Conservation (phyloP, 345 rosid genomes). For the Diplotaxis tenuifolia region DNA sequence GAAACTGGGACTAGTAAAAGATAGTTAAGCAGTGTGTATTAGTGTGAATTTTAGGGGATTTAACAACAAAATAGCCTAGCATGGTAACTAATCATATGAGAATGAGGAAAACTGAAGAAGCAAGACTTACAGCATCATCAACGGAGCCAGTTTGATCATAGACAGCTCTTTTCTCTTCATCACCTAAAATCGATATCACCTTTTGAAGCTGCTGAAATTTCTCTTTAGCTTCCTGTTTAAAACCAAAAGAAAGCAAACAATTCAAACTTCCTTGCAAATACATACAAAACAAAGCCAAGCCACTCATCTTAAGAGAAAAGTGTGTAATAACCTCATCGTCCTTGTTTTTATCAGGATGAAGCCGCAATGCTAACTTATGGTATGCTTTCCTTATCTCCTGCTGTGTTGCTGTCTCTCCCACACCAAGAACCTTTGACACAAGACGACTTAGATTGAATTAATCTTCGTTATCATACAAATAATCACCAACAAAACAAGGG, state of each 20-base stretch:
- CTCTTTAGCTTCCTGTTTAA: conserved; percentile 79
- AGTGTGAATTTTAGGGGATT: background rate
- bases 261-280: conserved; percentile 13
- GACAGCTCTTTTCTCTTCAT: conserved; percentile 75
- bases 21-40: background rate
- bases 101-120: background rate
- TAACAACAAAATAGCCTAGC: no score
- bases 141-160: conserved; percentile 89
- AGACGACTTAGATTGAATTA: background rate
- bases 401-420: conserved; percentile 55
- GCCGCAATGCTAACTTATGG: conserved; percentile 72
- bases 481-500: background rate
- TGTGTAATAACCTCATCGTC: conserved; percentile 61
- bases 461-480: background rate
- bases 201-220: conserved; percentile 94
- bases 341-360: conserved; percentile 93
- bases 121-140: conserved; percentile 82
- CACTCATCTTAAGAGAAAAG: background rate
- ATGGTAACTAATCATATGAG: no score
- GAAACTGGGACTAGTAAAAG: background rate
- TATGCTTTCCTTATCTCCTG: conserved; percentile 92
- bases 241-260: background rate
- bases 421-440: conserved; percentile 67
- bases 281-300: background rate
- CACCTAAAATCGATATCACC: conserved; percentile 85